A percentile compares a stretch with the other conserved stretches of the same genome.
Evolutionary conservation across 441 rosid genomes (phyloP).

Genomic region (Isatis lusitanica): DNA sequence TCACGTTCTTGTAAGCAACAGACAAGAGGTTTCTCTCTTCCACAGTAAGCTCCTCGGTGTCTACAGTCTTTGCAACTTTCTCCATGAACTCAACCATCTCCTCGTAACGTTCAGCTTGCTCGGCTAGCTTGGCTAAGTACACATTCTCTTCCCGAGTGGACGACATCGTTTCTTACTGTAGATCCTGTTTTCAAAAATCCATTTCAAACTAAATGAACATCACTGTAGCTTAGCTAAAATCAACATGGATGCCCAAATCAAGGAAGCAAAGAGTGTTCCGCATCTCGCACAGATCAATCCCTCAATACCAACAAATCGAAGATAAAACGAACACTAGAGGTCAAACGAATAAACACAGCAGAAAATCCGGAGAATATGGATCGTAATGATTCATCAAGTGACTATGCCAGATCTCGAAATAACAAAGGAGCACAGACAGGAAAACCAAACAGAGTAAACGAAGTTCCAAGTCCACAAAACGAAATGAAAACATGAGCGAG

Average conservation of each 20-base stretch:
- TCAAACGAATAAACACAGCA: neutral
- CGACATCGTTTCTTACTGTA: slow-evolving; percentile 50
- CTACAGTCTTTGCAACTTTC: slow-evolving; percentile 82
- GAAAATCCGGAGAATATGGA: neutral
- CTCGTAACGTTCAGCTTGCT: slow-evolving; percentile 97
- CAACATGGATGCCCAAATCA: neutral
- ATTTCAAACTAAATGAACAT: slow-evolving; percentile 1
- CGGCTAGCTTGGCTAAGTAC: slow-evolving; percentile 92
- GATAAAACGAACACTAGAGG: neutral
- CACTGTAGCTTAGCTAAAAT: neutral
- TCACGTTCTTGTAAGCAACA: slow-evolving; percentile 94
- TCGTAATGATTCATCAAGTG: neutral
- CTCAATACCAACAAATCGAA: neutral
- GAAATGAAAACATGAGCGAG: neutral
- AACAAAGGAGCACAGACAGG: neutral
- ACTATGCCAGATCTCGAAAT: slow-evolving; percentile 25
- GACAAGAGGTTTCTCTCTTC: slow-evolving; percentile 96
- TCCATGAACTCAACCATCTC: slow-evolving; percentile 99
- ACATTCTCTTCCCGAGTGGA: slow-evolving; percentile 80
- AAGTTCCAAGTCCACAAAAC: neutral
- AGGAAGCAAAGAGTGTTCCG: neutral
- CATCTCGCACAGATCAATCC: slow-evolving; percentile 13
- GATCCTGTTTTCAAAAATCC: neutral
- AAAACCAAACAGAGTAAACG: neutral
- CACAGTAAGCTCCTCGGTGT: slow-evolving; percentile 83